These are phyloP conservation scores for Ceratobasidium sp. DNA, from an alignment of 1,284 basidiomycete genomes.

Conservation along the genomic window DNA sequence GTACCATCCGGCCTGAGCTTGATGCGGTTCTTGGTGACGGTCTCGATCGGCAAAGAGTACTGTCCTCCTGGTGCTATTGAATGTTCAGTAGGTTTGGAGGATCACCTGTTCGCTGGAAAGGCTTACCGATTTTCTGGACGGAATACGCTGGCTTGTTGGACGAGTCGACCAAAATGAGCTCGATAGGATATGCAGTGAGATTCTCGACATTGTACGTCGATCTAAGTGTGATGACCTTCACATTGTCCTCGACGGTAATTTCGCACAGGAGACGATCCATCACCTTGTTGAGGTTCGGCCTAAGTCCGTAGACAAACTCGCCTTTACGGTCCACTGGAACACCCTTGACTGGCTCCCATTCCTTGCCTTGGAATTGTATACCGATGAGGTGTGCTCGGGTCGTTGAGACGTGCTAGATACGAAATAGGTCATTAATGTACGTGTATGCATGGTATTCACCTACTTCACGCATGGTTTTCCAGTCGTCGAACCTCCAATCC, in stretches of 20 bases:
- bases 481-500: constrained; percentile 98
- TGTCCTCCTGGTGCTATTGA: constrained; percentile 78
- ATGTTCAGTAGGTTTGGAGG: neutral
- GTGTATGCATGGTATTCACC: constrained; percentile 40
- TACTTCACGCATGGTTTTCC: constrained; percentile 93
- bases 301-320: constrained; percentile 86
- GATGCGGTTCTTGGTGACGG: constrained; percentile 83
- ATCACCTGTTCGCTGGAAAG: neutral
- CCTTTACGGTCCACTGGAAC: constrained; percentile 96
- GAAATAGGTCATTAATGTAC: neutral
- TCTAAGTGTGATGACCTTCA: constrained; percentile 94
- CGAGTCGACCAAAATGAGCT: constrained; percentile 89
- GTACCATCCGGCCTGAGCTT: constrained; percentile 91
- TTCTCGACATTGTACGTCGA: constrained; percentile 96
- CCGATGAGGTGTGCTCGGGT: constrained; percentile 84
- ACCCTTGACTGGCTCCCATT: constrained; percentile 89
- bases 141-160: constrained; percentile 81
- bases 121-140: constrained; percentile 82
- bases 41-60: constrained; percentile 90
- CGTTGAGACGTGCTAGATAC: constrained; percentile 74
- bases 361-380: constrained; percentile 82
- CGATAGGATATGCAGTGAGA: constrained; percentile 89
- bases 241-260: constrained; percentile 88
- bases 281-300: constrained; percentile 79
- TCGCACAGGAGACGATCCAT: constrained; percentile 89